Conservation (phyloP, 352 stramenopile genomes). For the Phytophthora capsici region DNA sequence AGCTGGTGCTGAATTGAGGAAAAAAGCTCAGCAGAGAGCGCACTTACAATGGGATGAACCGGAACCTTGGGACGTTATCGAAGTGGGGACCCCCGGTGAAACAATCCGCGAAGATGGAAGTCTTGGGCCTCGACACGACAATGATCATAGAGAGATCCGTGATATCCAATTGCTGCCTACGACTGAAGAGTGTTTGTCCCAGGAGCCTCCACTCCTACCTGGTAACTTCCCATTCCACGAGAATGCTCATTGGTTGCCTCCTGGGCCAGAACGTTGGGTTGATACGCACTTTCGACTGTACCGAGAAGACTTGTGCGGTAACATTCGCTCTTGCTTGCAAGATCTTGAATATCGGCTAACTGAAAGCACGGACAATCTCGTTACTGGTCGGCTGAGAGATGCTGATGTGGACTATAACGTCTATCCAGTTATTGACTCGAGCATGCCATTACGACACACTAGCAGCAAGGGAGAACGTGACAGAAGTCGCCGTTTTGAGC, state of each 20-base stretch:
- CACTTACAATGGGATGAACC: neutral
- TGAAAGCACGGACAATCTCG: slow-evolving; percentile 12
- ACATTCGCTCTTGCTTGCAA: slow-evolving; percentile 42
- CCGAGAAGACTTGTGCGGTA: slow-evolving; percentile 48
- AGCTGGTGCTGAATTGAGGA: slow-evolving; percentile 9
- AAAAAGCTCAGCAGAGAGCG: slow-evolving; percentile 6
- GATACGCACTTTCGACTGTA: slow-evolving; percentile 57
- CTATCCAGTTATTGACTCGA: slow-evolving; percentile 27
- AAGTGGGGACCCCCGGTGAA: slow-evolving; percentile 33
- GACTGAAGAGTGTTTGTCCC: slow-evolving; percentile 40
- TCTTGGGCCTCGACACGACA: slow-evolving; percentile 47
- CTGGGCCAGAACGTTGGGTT: slow-evolving; percentile 47
- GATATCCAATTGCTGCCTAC: slow-evolving; percentile 48
- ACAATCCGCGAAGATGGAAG: slow-evolving; percentile 24
- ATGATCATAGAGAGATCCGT: slow-evolving; percentile 40
- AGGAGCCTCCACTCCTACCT: slow-evolving; percentile 34
- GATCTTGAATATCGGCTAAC: slow-evolving; percentile 34
- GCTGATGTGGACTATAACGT: slow-evolving; percentile 44
- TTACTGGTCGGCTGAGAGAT: slow-evolving; percentile 23
- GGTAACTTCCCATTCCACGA: slow-evolving; percentile 47
- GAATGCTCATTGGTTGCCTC: slow-evolving; percentile 49
- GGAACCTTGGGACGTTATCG: slow-evolving; percentile 38
- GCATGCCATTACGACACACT: slow-evolving; percentile 34
- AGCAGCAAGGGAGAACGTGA: slow-evolving; percentile 30
- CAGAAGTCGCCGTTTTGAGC: slow-evolving; percentile 19